A percentile compares a stretch with the other conserved stretches of the same genome.
Conservation (phyloP, 495 filamentous ascomycete species). For the Aspergillus bridgeri region DNA sequence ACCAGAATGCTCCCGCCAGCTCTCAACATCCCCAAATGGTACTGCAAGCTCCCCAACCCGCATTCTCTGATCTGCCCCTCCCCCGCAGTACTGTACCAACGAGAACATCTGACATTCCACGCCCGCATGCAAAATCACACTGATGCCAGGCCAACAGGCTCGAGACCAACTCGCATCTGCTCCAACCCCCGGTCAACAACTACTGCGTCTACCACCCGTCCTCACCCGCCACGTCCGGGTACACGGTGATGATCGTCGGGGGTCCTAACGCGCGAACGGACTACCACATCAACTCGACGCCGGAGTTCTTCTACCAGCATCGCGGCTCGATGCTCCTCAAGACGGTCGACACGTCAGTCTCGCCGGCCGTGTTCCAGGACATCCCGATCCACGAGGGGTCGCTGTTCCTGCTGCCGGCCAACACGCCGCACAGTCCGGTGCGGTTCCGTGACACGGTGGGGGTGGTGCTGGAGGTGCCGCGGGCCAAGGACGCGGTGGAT, state of each 20-base stretch:
- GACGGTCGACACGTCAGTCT: slow-evolving; percentile 64
- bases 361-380: slow-evolving; percentile 63
- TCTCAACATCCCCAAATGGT: slow-evolving; percentile 87
- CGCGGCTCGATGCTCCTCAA: slow-evolving; percentile 90
- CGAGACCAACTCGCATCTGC: slow-evolving; percentile 83
- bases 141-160: slow-evolving; percentile 57
- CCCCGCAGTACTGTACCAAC: slow-evolving; percentile 13
- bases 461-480: slow-evolving; percentile 83
- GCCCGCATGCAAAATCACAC: not conserved
- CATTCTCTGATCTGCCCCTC: slow-evolving; percentile 18
- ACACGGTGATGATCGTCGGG: slow-evolving; percentile 75
- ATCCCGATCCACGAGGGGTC: slow-evolving; percentile 89
- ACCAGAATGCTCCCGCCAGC: slow-evolving; percentile 40
- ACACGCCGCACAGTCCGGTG: slow-evolving; percentile 81
- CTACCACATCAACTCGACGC: slow-evolving; percentile 96
- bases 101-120: not conserved
- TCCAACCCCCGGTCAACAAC: slow-evolving; percentile 95
- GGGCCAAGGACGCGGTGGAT: slow-evolving; percentile 69
- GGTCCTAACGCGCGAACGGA: slow-evolving; percentile 95
- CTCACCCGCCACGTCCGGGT: slow-evolving; percentile 38
- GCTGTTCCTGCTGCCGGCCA: slow-evolving; percentile 87
- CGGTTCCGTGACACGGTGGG: slow-evolving; percentile 70
- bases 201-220: slow-evolving; percentile 84
- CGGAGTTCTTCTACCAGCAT: slow-evolving; percentile 98
- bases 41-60: slow-evolving; percentile 16